phyloP scores from a whole-genome alignment of 1,284 basidiomycete species.

The Somion occarium region DNA sequence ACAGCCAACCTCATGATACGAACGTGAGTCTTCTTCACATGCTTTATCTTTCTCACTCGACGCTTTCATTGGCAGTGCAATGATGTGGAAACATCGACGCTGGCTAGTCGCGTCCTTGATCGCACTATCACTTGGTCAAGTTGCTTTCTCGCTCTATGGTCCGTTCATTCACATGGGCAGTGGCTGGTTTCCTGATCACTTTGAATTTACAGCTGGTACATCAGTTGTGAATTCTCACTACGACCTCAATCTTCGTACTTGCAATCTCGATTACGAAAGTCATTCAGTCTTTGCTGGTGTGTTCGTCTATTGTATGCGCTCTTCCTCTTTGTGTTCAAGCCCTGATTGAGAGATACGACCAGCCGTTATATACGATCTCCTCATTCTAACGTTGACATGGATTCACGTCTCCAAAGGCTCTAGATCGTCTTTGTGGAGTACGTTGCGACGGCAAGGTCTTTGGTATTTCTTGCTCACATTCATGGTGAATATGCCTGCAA shows the following conservation, averaged over 20 bases:
- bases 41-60: not conserved
- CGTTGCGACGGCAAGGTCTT: not conserved
- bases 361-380: not conserved
- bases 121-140: not conserved
- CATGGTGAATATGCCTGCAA: not conserved
- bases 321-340: not conserved
- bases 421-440: not conserved
- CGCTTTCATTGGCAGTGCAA: too few species aligned
- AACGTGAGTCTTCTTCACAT: not conserved
- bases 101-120: not conserved
- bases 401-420: not conserved
- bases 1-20: constrained; percentile 7
- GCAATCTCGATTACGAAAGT: not conserved
- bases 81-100: constrained; percentile 2
- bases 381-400: constrained; percentile 1
- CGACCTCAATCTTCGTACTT: not conserved
- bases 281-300: not conserved
- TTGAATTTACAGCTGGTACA: not conserved
- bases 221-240: not conserved
- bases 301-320: constrained; percentile 1
- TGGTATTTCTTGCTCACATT: constrained; percentile 1
- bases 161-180: not conserved
- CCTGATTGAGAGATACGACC: not conserved
- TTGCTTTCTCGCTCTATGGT: constrained; percentile 2
- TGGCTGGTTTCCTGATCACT: not conserved